Evolutionary conservation across 2,329 filamentous ascomycete genomes (phyloP).

Genomic region (Trichoderma brevicompactum): DNA sequence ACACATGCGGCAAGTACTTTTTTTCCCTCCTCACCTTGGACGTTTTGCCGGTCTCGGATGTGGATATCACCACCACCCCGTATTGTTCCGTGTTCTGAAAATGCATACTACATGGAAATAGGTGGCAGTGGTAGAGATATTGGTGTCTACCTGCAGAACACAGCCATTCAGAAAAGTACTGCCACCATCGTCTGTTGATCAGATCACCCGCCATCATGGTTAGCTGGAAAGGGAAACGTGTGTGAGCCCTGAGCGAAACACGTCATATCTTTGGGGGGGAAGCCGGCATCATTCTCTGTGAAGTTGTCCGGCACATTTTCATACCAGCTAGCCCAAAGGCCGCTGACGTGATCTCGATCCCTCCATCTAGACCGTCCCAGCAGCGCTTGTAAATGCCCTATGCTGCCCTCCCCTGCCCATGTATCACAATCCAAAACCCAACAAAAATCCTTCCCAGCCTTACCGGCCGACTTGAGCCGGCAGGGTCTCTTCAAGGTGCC

Average conservation of each 20-base stretch:
- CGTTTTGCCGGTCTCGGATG: background rate
- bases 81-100: background rate
- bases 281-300: background rate
- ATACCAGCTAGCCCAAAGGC: background rate
- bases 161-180: background rate
- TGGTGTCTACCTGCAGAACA: background rate
- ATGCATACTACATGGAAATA: background rate
- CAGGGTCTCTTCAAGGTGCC: background rate
- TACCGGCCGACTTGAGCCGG: constrained; percentile 11
- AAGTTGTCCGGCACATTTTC: background rate
- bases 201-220: constrained; percentile 21
- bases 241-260: constrained; percentile 6
- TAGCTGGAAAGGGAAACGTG: constrained; percentile 7
- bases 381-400: background rate
- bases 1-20: background rate
- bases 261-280: constrained; percentile 1
- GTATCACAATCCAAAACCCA: constrained; percentile 9
- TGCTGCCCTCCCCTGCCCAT: background rate
- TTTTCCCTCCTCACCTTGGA: background rate
- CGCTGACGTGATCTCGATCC: constrained; percentile 27
- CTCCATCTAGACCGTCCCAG: background rate
- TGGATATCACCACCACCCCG: background rate
- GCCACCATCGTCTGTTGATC: constrained; percentile 19
- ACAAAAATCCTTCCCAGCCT: constrained; percentile 19
- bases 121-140: background rate